Evolutionary conservation across 805 yeast genomes (phyloP).

Genomic region (Nakazawaea laoshanensis): DNA sequence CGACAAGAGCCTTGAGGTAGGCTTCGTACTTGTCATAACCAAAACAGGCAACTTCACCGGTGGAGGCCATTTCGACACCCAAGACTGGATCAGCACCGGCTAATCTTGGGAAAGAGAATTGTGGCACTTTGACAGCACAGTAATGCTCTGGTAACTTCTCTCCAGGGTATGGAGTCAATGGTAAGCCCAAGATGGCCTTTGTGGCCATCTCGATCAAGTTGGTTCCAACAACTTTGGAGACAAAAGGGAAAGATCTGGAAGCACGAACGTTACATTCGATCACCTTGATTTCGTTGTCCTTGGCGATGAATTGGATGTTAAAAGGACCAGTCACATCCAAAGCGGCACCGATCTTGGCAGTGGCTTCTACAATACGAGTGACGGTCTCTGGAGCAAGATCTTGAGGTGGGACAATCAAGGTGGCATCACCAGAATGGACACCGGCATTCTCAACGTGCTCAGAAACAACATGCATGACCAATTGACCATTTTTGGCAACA

Average conservation of each 20-base stretch:
- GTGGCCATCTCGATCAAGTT: slow-evolving; percentile 97
- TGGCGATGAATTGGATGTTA: slow-evolving; percentile 94
- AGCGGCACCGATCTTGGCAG: slow-evolving; percentile 93
- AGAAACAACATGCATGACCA: slow-evolving; percentile 94
- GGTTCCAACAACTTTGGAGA: slow-evolving; percentile 93
- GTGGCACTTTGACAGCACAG: slow-evolving; percentile 95
- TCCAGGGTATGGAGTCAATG: slow-evolving; percentile 84
- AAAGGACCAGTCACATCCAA: slow-evolving; percentile 95
- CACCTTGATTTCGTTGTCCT: slow-evolving; percentile 92
- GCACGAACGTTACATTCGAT: slow-evolving; percentile 99
- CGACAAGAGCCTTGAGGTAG: slow-evolving; percentile 84
- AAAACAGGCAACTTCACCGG: slow-evolving; percentile 97
- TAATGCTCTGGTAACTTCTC: slow-evolving; percentile 85
- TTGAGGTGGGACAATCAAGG: slow-evolving; percentile 94
- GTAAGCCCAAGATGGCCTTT: slow-evolving; percentile 84
- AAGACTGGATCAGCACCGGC: slow-evolving; percentile 97
- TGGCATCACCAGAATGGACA: slow-evolving; percentile 99
- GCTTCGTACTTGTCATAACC: slow-evolving; percentile 97
- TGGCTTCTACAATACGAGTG: slow-evolving; percentile 83
- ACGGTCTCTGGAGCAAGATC: slow-evolving; percentile 90
- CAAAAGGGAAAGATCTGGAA: slow-evolving; percentile 98
- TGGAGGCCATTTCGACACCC: slow-evolving; percentile 99
- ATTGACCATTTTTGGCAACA: slow-evolving; percentile 89
- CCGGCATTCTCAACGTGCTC: slow-evolving; percentile 99
- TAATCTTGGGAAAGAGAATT: slow-evolving; percentile 91